Conservation (phyloP, 768 basidiomycete species). For the Serendipita sp. region DNA sequence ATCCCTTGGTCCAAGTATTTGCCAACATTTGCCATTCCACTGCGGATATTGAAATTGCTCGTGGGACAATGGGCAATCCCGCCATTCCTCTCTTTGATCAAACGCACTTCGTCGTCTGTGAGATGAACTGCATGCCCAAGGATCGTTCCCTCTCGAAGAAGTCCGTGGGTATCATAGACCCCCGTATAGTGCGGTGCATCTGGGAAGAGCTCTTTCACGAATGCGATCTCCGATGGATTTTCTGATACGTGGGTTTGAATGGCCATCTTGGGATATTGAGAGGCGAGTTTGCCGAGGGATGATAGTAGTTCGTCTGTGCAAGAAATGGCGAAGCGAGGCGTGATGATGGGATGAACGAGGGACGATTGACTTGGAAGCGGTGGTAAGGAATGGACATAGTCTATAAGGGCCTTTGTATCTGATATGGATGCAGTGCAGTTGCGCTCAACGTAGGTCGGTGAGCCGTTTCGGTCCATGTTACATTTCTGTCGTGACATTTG, state of each 20-base stretch:
- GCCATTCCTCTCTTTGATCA: slow-evolving; percentile 47
- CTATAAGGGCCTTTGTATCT: slow-evolving; percentile 48
- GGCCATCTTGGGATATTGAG: slow-evolving; percentile 39
- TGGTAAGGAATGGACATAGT: slow-evolving; percentile 46
- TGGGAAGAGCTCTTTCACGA: slow-evolving; percentile 53
- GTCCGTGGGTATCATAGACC: slow-evolving; percentile 64
- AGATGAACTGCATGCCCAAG: slow-evolving; percentile 81
- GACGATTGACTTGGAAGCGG: slow-evolving; percentile 20
- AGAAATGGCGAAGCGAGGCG: slow-evolving; percentile 91
- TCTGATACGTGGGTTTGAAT: slow-evolving; percentile 93
- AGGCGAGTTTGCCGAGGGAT: slow-evolving; percentile 45
- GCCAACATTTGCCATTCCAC: slow-evolving; percentile 70
- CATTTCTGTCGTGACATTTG: slow-evolving; percentile 41
- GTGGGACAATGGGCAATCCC: slow-evolving; percentile 90
- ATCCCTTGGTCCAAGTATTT: slow-evolving; percentile 66
- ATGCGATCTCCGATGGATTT: slow-evolving; percentile 54
- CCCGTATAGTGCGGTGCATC: slow-evolving; percentile 49
- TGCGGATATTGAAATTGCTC: slow-evolving; percentile 82
- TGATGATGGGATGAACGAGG: slow-evolving; percentile 78
- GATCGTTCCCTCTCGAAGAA: slow-evolving; percentile 67
- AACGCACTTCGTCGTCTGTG: slow-evolving; percentile 44
- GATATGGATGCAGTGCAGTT: slow-evolving; percentile 41
- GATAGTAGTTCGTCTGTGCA: slow-evolving; percentile 58
- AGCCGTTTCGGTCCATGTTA: slow-evolving; percentile 69
- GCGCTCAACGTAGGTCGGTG: slow-evolving; percentile 53